Base-by-base conservation (phyloP, 148 eudicot species). In the Vaccinium macrocarpon region DNA sequence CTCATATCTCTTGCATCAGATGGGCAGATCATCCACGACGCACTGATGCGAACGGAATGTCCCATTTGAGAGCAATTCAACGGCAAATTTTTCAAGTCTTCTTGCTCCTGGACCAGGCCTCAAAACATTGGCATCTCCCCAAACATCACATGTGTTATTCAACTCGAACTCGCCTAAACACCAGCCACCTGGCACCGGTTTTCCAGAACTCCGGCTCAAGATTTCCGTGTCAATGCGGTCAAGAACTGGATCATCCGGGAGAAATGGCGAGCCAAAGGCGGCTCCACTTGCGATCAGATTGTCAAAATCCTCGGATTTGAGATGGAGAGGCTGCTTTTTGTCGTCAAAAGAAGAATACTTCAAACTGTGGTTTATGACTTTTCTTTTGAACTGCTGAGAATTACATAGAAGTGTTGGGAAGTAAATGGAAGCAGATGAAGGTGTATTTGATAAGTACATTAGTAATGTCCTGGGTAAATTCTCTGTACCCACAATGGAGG, bases 181-280 rank as follows among this genome's bases (percentile, higher is more conserved):
- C 99, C 99, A 96, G 18, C 98, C 99, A 80, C 98, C 99, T 4
- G 95, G 97, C 55, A 93, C 92, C 8, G 92, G 92, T 62, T 91
- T 90, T 23, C 92, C 95, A 5, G 82, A 91, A 16, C 52, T 77
- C 66, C 97, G 90, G 11, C 88, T 86, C 71, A 96, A 87, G 80
- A 96, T 48, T 86, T 92, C 90, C 1, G 19, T 82, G 88, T 96
- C 99, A n/a, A 96, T 94, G 49, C 76, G 93, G 79, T 93, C 94
- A n/a, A 96, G 98, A 76, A 92, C 83, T 9, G 91, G 92, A 78
- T 94, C 96, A 68, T 95, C 84, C 11, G 68, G 51, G 23, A 78
- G 86, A 87, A 95, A 92, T 21, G 91, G 93, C 0, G 97, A 88
- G 61, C 95, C 98, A 87, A 97, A 93, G 42, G 93, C 95, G 0